These are phyloP conservation scores for Fusarium beomiforme DNA, from an alignment of 2,329 filamentous ascomycete genomes.

Conservation along the genomic window DNA sequence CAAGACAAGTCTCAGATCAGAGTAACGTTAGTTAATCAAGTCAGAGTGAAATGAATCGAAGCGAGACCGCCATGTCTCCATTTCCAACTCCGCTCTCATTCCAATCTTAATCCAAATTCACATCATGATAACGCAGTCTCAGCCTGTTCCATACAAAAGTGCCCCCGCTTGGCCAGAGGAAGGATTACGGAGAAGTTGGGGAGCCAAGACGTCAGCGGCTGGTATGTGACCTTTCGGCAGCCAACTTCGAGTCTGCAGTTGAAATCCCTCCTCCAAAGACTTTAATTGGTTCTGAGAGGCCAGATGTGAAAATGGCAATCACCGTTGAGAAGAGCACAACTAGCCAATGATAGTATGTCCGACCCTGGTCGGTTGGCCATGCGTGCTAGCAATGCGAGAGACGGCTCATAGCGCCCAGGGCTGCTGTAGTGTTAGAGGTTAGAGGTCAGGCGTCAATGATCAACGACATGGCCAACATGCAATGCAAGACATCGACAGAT, in stretches of 20 bases:
- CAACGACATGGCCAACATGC: constrained; percentile 9
- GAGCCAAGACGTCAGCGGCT: constrained; percentile 33
- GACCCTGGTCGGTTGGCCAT: constrained; percentile 13
- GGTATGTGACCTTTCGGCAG: constrained; percentile 12
- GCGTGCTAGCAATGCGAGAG: constrained; percentile 25
- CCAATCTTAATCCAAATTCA: not conserved
- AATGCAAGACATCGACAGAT: not conserved
- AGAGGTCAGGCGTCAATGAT: constrained; percentile 9
- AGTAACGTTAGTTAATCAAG: not conserved
- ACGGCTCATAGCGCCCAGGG: constrained; percentile 29
- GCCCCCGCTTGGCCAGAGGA: not conserved
- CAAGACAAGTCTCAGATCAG: not conserved
- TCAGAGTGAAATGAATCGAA: constrained; percentile 1
- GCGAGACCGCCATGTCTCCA: constrained; percentile 14
- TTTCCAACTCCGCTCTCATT: constrained; percentile 22
- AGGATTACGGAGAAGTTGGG: not conserved
- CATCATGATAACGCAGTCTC: constrained; percentile 3
- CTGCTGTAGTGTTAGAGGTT: not conserved
- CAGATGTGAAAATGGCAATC: constrained; percentile 2
- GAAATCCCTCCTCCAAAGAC: not conserved
- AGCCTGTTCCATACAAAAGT: too few relatives aligned
- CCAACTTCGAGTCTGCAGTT: constrained; percentile 14
- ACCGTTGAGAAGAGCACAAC: not conserved
- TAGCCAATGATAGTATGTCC: constrained; percentile 1
- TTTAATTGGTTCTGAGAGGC: constrained; percentile 15